These are phyloP conservation scores for Shiraia sp. DNA, from an alignment of 2,329 filamentous ascomycete species.

Conservation along the genomic window DNA sequence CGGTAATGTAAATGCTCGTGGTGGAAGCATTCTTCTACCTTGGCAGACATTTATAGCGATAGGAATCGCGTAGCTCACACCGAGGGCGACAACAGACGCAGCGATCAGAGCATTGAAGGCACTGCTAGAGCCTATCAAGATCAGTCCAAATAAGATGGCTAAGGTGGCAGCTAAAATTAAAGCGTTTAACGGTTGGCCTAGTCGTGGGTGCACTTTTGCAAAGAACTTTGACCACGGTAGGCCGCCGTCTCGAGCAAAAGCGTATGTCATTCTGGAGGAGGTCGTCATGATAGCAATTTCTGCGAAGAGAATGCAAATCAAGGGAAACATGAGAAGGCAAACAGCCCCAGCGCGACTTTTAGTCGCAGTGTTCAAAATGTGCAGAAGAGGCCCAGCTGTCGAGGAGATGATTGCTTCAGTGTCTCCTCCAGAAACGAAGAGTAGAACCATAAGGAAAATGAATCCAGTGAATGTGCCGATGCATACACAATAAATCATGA, in stretches of 20 bases:
- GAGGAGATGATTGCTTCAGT: constrained; percentile 60
- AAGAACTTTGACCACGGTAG: constrained; percentile 65
- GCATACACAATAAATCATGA: constrained; percentile 67
- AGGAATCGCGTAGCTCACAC: constrained; percentile 75
- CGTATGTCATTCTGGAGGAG: constrained; percentile 67
- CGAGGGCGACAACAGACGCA: constrained; percentile 71
- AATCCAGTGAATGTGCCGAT: constrained; percentile 67
- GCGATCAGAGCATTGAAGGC: constrained; percentile 75
- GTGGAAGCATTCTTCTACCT: constrained; percentile 67
- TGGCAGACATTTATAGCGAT: constrained; percentile 70
- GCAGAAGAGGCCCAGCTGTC: constrained; percentile 61
- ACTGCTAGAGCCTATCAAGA: constrained; percentile 68
- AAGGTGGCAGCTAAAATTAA: constrained; percentile 63
- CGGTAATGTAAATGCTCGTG: constrained; percentile 61
- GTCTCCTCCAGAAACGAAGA: constrained; percentile 64
- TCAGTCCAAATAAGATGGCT: constrained; percentile 69
- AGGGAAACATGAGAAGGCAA: constrained; percentile 68
- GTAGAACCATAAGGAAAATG: constrained; percentile 64
- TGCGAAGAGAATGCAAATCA: constrained; percentile 67
- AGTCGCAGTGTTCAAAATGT: constrained; percentile 67
- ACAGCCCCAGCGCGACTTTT: constrained; percentile 63
- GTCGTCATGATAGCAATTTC: constrained; percentile 68
- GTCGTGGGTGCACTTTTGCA: constrained; percentile 61
- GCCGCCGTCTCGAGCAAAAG: constrained; percentile 69
- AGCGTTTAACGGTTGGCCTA: constrained; percentile 69